Base-by-base conservation (phyloP, 2,329 filamentous ascomycete genomes). In the Geosmithia morbida region DNA sequence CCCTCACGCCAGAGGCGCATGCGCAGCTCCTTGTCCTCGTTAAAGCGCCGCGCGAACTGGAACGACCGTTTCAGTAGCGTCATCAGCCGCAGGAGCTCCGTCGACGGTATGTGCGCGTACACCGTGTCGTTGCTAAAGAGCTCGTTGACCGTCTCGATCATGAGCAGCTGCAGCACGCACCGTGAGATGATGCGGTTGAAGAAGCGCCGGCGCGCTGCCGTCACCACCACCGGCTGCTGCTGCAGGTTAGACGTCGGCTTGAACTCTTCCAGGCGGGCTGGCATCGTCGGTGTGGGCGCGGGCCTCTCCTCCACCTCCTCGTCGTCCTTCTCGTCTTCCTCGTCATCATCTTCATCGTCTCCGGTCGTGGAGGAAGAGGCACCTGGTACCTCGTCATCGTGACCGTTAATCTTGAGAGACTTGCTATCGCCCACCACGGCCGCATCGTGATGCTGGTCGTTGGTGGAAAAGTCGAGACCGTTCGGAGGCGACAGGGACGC, bases 171-270 rank as follows among this genome's bases (percentile, higher is more conserved):
- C 8, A 99, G 72, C 3, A 98, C 94, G 61, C 92, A 99, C 54
- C 94, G 90, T 14, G 90, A 96, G 64, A 99, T 99, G 63, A 99
- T 99, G 55, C 90, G 86, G 67, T 98, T 98, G 74, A 98, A 98
- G 70, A 96, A 96, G 46, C 89, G 84, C 37, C 92, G 80, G 22
- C 92, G 85, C 1, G 92, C 88, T 2, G 88, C 87, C 1, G 92
- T 97, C 5, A 99, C 90, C 1, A 94, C 85, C 6, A 95, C 77
- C 0, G 90, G 87, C 50, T 94, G 87, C 62, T 92, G 87, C 61
- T 94, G 88, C 14, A 88, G 71, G 47, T 76, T 80, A 20, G 78
- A 77, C 39, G 82, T 74, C 5, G 87, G 86, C 52, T 83, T 85
- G 67, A 94, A 97, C 60, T 97, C 89, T 61, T 98, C 92, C 1